Conservation (phyloP, 1,284 basidiomycete species). For the Cutaneotrichosporon arboriforme region DNA sequence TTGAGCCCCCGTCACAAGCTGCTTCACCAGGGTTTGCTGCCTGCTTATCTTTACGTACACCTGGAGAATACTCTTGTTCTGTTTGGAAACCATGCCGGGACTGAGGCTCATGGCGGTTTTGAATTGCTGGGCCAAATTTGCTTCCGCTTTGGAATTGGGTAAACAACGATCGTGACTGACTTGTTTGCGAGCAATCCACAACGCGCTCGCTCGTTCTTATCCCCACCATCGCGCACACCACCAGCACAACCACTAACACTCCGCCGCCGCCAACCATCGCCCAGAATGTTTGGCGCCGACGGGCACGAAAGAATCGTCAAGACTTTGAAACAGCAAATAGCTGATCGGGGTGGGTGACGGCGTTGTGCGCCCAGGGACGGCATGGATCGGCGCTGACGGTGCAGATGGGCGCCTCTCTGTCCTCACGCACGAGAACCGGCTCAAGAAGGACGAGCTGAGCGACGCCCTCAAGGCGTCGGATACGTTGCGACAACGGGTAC, state of each 20-base stretch:
- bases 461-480: neutral
- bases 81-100: too few species aligned
- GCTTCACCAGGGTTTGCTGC: too few species aligned
- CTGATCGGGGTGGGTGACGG: neutral
- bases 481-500: neutral
- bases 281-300: conserved; percentile 40
- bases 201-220: neutral
- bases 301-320: conserved; percentile 38
- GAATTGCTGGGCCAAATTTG: neutral
- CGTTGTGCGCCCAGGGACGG: neutral
- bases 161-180: conserved; percentile 1
- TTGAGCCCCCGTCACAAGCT: too few species aligned
- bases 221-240: neutral
- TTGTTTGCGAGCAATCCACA: neutral
- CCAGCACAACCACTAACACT: neutral
- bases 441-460: neutral
- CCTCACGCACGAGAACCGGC: conserved; percentile 1
- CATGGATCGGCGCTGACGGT: neutral
- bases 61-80: too few species aligned
- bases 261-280: neutral
- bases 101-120: too few species aligned
- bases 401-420: neutral
- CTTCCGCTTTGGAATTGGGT: neutral
- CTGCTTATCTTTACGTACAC: too few species aligned
- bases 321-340: conserved; percentile 38